These are phyloP conservation scores for Xylaria arbuscula DNA, from an alignment of 2,329 filamentous ascomycete species.

Conservation along the genomic window DNA sequence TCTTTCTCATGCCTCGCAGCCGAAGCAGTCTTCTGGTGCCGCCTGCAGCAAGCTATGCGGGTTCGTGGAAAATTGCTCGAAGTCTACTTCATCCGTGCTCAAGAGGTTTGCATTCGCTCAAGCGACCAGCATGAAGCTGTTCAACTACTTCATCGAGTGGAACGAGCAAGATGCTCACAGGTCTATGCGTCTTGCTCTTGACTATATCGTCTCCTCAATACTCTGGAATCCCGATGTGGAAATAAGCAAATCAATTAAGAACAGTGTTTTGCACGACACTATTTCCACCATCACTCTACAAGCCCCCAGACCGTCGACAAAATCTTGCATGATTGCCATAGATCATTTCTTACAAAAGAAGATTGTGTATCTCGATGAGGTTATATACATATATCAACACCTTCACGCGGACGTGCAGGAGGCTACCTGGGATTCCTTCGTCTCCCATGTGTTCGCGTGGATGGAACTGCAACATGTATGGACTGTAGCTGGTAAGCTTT, in stretches of 20 bases:
- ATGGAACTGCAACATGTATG: constrained; percentile 68
- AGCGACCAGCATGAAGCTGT: constrained; percentile 61
- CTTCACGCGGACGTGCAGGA: constrained; percentile 45
- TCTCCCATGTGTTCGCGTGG: constrained; percentile 64
- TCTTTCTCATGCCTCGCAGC: constrained; percentile 62
- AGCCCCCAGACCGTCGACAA: constrained; percentile 72
- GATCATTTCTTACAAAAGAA: constrained; percentile 73
- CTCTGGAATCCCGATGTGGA: constrained; percentile 59
- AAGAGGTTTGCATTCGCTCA: constrained; percentile 64
- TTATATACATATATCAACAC: constrained; percentile 57
- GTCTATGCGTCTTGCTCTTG: constrained; percentile 71
- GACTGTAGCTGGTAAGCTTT: constrained; percentile 69
- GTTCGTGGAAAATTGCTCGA: constrained; percentile 69
- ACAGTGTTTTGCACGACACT: constrained; percentile 61
- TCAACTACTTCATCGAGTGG: constrained; percentile 74
- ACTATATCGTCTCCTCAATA: constrained; percentile 65
- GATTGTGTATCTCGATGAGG: constrained; percentile 61
- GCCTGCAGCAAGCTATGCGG: constrained; percentile 70
- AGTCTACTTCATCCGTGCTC: constrained; percentile 58
- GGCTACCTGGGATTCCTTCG: constrained; percentile 62
- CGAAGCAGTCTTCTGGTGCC: constrained; percentile 66
- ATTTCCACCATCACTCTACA: constrained; percentile 69
- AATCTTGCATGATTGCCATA: constrained; percentile 75
- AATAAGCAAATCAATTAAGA: constrained; percentile 55
- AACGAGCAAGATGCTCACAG: constrained; percentile 73